Evolutionary conservation across 2,329 filamentous ascomycete genomes (phyloP).

Genomic region (Fusarium albosuccineum): DNA sequence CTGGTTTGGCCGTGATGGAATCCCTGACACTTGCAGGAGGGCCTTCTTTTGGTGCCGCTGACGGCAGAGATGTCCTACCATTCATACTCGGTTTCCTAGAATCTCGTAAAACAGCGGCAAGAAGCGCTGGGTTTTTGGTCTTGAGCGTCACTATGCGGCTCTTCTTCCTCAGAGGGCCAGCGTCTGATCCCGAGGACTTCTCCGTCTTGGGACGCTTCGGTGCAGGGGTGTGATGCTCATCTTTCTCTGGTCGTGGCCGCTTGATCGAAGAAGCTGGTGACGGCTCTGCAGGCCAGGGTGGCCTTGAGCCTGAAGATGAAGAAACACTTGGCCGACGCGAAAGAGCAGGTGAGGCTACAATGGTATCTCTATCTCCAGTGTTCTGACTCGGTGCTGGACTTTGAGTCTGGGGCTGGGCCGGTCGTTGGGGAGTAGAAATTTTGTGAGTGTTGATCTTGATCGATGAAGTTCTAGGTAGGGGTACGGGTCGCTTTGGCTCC

Average conservation of each 20-base stretch:
- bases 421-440: conserved; percentile 40
- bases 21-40: conserved; percentile 45
- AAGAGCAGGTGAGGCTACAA: conserved; percentile 42
- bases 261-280: conserved; percentile 47
- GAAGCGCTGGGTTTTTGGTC: conserved; percentile 51
- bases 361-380: conserved; percentile 43
- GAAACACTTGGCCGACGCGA: conserved; percentile 44
- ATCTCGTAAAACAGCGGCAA: conserved; percentile 53
- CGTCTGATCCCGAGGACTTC: conserved; percentile 41
- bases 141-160: conserved; percentile 55
- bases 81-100: conserved; percentile 36
- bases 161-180: conserved; percentile 47
- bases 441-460: conserved; percentile 57
- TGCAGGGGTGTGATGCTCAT: conserved; percentile 51
- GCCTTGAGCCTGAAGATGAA: conserved; percentile 37
- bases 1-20: conserved; percentile 51
- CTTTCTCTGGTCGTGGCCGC: conserved; percentile 55
- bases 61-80: conserved; percentile 52
- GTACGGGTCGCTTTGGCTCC: conserved; percentile 47
- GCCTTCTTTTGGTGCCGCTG: conserved; percentile 45
- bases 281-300: conserved; percentile 34
- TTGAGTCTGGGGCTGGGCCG: conserved; percentile 17
- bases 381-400: conserved; percentile 27
- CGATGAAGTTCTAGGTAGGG: conserved; percentile 50
- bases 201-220: conserved; percentile 57